These are phyloP conservation scores for Erysimum cheiri DNA, from an alignment of 441 rosid genomes.

Conservation along the genomic window DNA sequence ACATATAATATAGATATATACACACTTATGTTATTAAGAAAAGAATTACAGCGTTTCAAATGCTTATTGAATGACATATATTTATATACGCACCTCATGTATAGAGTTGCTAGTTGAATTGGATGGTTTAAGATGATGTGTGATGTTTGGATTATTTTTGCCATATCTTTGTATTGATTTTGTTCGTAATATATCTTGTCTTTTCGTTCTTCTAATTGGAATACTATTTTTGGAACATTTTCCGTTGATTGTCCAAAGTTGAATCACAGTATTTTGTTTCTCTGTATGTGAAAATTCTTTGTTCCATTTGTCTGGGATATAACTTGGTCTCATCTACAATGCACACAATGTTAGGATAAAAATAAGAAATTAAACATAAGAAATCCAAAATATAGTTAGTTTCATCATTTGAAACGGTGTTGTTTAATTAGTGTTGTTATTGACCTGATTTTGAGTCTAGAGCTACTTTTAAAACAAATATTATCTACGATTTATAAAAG, in stretches of 20 bases:
- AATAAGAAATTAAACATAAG: not conserved
- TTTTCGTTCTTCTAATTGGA: conserved; percentile 52
- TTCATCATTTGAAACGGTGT: not conserved
- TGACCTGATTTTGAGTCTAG: not conserved
- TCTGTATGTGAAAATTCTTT: not conserved
- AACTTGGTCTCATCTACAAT: conserved; percentile 51
- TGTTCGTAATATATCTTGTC: conserved; percentile 48
- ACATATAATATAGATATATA: too few species aligned
- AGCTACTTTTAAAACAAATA: not conserved
- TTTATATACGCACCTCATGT: not conserved
- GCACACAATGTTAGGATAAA: not conserved
- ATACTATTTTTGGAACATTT: conserved; percentile 50
- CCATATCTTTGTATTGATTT: conserved; percentile 45
- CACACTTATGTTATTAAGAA: too few species aligned
- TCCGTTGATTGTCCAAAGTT: conserved; percentile 51
- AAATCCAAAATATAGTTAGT: not conserved
- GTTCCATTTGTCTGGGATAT: conserved; percentile 42
- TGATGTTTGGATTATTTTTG: conserved; percentile 31
- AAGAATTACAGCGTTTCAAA: too few species aligned
- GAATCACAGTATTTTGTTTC: not conserved
- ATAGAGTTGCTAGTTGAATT: not conserved
- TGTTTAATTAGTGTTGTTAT: too few species aligned
- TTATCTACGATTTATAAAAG: not conserved
- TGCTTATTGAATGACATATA: too few species aligned
- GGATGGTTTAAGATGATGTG: not conserved